Evolutionary conservation across 306 rosid genomes (phyloP).

Genomic region (Begonia fuchsioides): DNA sequence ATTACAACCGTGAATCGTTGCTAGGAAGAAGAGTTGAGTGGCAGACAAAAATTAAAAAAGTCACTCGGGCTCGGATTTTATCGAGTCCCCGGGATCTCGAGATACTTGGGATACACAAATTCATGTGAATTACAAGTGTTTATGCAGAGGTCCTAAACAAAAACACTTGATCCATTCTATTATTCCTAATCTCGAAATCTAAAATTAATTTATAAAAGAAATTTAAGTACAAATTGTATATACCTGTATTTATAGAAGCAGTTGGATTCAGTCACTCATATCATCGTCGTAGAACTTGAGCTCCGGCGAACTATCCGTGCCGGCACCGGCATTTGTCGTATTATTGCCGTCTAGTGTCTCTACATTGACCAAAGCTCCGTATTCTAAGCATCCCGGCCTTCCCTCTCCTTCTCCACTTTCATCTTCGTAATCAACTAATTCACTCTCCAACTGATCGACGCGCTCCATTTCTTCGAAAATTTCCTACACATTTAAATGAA

Average conservation of each 20-base stretch:
- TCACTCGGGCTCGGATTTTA: too few species aligned
- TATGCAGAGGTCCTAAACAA: too few species aligned
- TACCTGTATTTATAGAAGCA: constrained; percentile 3
- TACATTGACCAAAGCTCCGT: constrained; percentile 28
- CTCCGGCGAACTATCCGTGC: constrained; percentile 27
- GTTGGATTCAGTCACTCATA: constrained; percentile 30
- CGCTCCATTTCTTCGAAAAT: constrained; percentile 37
- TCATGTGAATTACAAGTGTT: too few species aligned
- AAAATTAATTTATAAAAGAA: too few species aligned
- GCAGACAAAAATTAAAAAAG: too few species aligned
- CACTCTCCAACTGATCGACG: constrained; percentile 46
- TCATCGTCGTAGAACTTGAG: constrained; percentile 54
- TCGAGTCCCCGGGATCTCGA: too few species aligned
- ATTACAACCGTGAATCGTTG: too few species aligned
- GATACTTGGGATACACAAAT: too few species aligned
- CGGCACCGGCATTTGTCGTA: constrained; percentile 34
- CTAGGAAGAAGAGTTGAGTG: too few species aligned
- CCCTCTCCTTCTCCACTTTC: constrained; percentile 27
- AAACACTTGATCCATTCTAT: too few species aligned
- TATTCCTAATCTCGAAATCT: too few species aligned
- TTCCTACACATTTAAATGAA: constrained; percentile 19
- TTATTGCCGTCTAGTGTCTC: constrained; percentile 33
- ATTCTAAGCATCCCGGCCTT: constrained; percentile 42
- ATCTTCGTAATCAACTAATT: constrained; percentile 51
- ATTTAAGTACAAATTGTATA: background rate